Evolutionary conservation across 345 rosid genomes (phyloP).

Genomic region (Sonneratia alba): DNA sequence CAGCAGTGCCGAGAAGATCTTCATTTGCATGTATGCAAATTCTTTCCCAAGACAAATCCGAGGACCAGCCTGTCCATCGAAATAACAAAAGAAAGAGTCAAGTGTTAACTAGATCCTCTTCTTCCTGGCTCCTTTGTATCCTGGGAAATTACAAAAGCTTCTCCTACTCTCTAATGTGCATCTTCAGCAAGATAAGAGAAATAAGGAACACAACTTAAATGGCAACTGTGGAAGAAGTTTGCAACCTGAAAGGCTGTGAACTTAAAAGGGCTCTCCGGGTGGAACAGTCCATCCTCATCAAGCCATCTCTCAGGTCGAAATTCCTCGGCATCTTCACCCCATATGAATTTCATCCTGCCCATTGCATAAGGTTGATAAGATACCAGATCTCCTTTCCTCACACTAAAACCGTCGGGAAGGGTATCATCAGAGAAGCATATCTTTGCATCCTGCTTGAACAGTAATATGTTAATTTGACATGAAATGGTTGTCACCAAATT

Average conservation of each 20-base stretch:
- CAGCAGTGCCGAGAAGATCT: slow-evolving; percentile 43
- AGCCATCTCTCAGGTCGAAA: slow-evolving; percentile 54
- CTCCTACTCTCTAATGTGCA: neutral
- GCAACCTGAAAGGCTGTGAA: slow-evolving; percentile 49
- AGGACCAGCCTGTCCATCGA: slow-evolving; percentile 42
- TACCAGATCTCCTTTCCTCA: slow-evolving; percentile 43
- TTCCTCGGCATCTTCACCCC: slow-evolving; percentile 43
- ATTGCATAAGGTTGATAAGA: slow-evolving; percentile 45
- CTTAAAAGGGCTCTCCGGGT: slow-evolving; percentile 42
- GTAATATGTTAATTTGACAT: neutral
- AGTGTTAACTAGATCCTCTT: too few species aligned
- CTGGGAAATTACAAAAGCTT: neutral
- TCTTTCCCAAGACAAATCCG: slow-evolving; percentile 49
- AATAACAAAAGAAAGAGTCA: slow-evolving; percentile 4
- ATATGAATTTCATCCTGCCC: slow-evolving; percentile 56
- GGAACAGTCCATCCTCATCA: slow-evolving; percentile 32
- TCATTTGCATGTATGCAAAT: slow-evolving; percentile 53
- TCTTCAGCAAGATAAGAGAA: too few species aligned
- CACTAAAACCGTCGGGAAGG: slow-evolving; percentile 46
- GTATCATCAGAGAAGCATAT: slow-evolving; percentile 45
- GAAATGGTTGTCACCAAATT: neutral
- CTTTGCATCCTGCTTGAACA: slow-evolving; percentile 37
- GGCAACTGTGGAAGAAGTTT: neutral
- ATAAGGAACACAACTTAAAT: neutral
- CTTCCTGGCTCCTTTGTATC: neutral